Conservation (phyloP, 805 yeast genomes). For the Metschnikowia matae region DNA sequence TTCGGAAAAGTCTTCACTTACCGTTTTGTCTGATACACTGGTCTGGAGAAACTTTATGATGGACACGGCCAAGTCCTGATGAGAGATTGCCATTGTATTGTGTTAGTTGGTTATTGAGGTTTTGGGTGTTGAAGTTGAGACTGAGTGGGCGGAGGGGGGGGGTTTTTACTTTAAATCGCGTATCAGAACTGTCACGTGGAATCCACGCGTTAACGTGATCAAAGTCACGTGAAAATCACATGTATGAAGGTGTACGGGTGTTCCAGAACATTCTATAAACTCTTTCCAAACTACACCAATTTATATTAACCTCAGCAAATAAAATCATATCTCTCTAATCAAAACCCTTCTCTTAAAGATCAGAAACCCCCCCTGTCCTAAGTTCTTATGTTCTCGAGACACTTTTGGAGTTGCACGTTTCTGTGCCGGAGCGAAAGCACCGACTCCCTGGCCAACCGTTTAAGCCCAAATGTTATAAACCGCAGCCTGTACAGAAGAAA, state of each 20-base stretch:
- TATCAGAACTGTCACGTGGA: too few species aligned
- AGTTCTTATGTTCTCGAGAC: background rate
- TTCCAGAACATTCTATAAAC: constrained; percentile 16
- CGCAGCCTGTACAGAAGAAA: constrained; percentile 49
- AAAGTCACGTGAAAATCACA: accelerated
- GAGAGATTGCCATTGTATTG: constrained; percentile 41
- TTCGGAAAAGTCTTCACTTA: constrained; percentile 77
- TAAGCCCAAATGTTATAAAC: constrained; percentile 36
- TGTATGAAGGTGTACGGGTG: constrained; percentile 13
- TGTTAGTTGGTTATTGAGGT: too few species aligned
- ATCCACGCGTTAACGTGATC: background rate
- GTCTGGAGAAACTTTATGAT: constrained; percentile 67
- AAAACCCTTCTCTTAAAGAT: too few species aligned
- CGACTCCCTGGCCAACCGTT: constrained; percentile 20
- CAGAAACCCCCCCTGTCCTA: too few species aligned
- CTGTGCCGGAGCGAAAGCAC: constrained; percentile 6
- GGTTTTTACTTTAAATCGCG: too few species aligned
- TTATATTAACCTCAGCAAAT: too few species aligned
- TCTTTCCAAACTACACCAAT: too few species aligned
- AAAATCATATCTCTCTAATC: too few species aligned
- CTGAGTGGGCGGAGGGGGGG: too few species aligned
- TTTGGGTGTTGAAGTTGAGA: background rate
- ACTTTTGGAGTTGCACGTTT: constrained; percentile 1
- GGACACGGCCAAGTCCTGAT: constrained; percentile 65
- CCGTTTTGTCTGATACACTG: constrained; percentile 55